phyloP scores from a whole-genome alignment of 2,329 filamentous ascomycete species.

The Cryoendolithus antarcticus region DNA sequence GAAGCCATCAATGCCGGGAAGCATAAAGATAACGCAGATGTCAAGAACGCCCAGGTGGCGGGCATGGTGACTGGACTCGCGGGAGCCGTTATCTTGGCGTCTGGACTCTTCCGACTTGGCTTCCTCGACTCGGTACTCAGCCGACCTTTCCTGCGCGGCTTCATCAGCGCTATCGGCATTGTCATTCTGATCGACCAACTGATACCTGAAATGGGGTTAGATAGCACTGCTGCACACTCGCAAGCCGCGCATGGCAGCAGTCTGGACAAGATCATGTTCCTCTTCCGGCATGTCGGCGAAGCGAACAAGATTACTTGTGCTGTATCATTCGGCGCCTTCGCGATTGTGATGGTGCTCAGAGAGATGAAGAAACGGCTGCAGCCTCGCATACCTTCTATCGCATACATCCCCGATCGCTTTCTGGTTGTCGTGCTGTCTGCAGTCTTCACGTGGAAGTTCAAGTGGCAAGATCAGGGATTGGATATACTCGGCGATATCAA shows the following conservation, averaged over 20 bases:
- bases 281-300: constrained; percentile 52
- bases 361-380: constrained; percentile 72
- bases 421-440: constrained; percentile 77
- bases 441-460: constrained; percentile 60
- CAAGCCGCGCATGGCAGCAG: constrained; percentile 70
- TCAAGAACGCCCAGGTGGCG: constrained; percentile 68
- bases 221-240: constrained; percentile 47
- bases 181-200: constrained; percentile 94
- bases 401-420: constrained; percentile 86
- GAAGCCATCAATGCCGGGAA: constrained; percentile 58
- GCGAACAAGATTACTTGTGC: constrained; percentile 63
- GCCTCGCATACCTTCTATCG: constrained; percentile 64
- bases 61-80: constrained; percentile 82
- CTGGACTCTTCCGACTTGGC: constrained; percentile 72
- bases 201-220: constrained; percentile 77
- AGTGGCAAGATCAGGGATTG: constrained; percentile 70
- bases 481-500: constrained; percentile 74
- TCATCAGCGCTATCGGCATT: constrained; percentile 93
- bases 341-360: constrained; percentile 74
- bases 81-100: constrained; percentile 76
- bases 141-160: constrained; percentile 80
- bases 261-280: constrained; percentile 72
- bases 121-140: constrained; percentile 93
- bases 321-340: constrained; percentile 68
- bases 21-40: constrained; percentile 52